Base-by-base conservation (phyloP, 1,284 basidiomycete species). In the Trichosporon sp. region DNA sequence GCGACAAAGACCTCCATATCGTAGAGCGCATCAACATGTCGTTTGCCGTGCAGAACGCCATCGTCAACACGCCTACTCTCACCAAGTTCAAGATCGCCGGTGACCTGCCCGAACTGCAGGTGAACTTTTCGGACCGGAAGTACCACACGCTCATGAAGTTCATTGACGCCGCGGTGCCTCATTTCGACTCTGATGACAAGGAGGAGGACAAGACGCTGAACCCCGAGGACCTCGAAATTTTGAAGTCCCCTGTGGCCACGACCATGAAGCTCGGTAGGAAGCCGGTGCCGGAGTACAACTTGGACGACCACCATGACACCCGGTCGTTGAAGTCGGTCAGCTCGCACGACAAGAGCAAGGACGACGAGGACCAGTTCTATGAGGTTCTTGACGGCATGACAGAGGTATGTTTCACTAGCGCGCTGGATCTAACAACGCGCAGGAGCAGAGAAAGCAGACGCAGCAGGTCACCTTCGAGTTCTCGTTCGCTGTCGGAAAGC, bases 71-170 rank as follows among this genome's bases (percentile, higher is more conserved):
- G 4, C 88, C 92, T 48, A 96, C 89, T 75, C 87, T 99, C 61
- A 90, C 96, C 7, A 89, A 92, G 59, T 92, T 98, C 88, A 99
- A 97, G 84, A 88, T 99, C 68, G 90, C 93, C 1, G 97, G 96
- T 10, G 92, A 91, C 73, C 85, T 99, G 69, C 96, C 97, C 1
- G 90, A 89, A 59, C 87, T 99, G 5, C 91, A 93, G 78, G 88
- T 98, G 81, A 99, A 99, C 84, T 88, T 99, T 74, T 99, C 97
- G 5, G 97, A 99, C 77, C 88, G 88, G 26, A 99, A 99, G 84
- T 99, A 99, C 85, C 94, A 80, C 80, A 89, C 91, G 2, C 85
- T 99, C 61, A 95, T 99, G 92, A 90, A 92, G 19, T 88, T 99
- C 74, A 90, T 99, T 78, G 95, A 98, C 77, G 91, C 95, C 11